A percentile compares a stretch with the other conserved stretches of the same genome.
phyloP scores from a whole-genome alignment of 78 protist species.

The Dictyostelium intermedium region DNA sequence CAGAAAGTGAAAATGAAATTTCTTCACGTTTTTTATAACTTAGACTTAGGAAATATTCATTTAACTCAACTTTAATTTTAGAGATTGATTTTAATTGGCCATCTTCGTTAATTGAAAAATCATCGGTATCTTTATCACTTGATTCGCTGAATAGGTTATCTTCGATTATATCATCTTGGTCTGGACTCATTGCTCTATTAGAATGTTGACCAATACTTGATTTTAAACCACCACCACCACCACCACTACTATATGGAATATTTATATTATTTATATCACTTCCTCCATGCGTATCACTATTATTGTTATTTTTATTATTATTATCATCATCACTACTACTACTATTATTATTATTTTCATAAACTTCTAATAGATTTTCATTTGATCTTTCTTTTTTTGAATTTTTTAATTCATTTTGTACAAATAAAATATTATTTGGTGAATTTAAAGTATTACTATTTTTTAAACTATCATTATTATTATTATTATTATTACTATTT shows the following conservation, averaged over 20 bases:
- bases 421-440: background rate
- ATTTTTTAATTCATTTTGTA: background rate
- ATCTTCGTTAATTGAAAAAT: background rate
- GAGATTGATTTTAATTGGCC: background rate
- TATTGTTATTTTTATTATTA: background rate
- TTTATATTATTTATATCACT: background rate
- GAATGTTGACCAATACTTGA: background rate
- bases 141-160: background rate
- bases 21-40: constrained; percentile 15
- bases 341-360: background rate
- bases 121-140: background rate
- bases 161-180: background rate
- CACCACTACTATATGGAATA: background rate
- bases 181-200: background rate
- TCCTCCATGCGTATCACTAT: background rate
- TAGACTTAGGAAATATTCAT: background rate
- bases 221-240: background rate
- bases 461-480: background rate
- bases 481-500: background rate
- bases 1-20: constrained; percentile 15
- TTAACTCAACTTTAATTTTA: background rate
- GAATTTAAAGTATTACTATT: background rate
- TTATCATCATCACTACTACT: background rate
- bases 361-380: background rate
- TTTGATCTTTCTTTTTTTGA: background rate